Conservation (phyloP, 352 stramenopile genomes). For the Globisporangium uncinulatum region DNA sequence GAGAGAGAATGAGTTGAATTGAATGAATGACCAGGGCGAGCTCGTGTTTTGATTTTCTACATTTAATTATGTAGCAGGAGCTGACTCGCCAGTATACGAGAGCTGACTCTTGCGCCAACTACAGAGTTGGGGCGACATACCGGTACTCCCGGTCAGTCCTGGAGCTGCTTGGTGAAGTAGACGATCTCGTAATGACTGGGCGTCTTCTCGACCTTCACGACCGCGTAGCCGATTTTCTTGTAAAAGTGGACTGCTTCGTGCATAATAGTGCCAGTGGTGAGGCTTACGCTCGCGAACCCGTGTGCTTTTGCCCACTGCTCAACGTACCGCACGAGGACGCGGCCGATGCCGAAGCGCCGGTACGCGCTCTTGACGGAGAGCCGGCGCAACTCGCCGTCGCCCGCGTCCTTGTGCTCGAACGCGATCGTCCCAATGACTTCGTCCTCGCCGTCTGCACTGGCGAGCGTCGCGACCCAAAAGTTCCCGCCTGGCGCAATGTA, state of each 20-base stretch:
- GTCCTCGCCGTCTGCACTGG: slow-evolving; percentile 1
- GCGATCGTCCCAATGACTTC: slow-evolving; percentile 14
- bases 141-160: not conserved
- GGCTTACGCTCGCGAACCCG: slow-evolving; percentile 9
- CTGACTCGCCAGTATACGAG: too few species aligned
- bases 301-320: slow-evolving; percentile 14
- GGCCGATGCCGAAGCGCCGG: slow-evolving; percentile 19
- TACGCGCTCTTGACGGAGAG: slow-evolving; percentile 18
- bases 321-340: slow-evolving; percentile 14
- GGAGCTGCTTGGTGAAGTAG: slow-evolving; percentile 14
- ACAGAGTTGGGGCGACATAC: not conserved
- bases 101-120: not conserved
- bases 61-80: not conserved
- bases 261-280: slow-evolving; percentile 17
- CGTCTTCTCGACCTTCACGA: slow-evolving; percentile 9
- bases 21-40: too few species aligned
- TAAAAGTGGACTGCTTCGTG: slow-evolving; percentile 6
- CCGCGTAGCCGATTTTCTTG: slow-evolving; percentile 8
- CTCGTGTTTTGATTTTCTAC: not conserved
- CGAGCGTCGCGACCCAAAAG: slow-evolving; percentile 31
- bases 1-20: not conserved
- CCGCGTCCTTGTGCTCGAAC: slow-evolving; percentile 14
- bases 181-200: slow-evolving; percentile 10
- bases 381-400: slow-evolving; percentile 21
- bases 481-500: slow-evolving; percentile 33